A percentile compares a stretch with the other conserved stretches of the same genome.
These are phyloP conservation scores for Chenopodium berlandieri DNA, from an alignment of 148 eudicot genomes.

Conservation along the genomic window DNA sequence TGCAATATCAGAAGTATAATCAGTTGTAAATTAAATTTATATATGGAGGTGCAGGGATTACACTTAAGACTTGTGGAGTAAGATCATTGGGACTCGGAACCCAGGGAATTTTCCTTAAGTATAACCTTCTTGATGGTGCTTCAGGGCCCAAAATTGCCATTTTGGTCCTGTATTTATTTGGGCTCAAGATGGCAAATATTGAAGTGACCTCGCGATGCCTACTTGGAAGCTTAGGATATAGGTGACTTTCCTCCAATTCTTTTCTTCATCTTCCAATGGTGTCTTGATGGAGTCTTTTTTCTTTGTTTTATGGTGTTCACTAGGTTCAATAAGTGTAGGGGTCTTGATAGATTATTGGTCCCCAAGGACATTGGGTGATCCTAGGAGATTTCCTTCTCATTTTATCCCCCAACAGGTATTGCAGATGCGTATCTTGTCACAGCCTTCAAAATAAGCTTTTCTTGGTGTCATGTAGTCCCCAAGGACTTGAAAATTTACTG, in stretches of 20 bases:
- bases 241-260: neutral
- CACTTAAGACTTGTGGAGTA: neutral
- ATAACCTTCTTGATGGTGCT: neutral
- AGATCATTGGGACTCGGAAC: neutral
- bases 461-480: neutral
- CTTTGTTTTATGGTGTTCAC: neutral
- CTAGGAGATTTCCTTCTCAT: neutral
- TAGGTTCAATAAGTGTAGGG: neutral
- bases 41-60: neutral
- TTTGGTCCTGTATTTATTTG: neutral
- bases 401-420: neutral
- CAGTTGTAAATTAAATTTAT: too few species aligned
- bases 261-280: neutral
- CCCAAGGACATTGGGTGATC: neutral
- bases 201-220: neutral
- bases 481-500: neutral
- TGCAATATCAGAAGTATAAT: too few species aligned
- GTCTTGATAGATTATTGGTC: neutral
- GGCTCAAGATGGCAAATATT: neutral
- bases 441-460: neutral
- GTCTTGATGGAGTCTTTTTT: neutral
- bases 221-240: neutral
- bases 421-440: neutral
- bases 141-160: neutral
- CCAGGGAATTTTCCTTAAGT: neutral